A percentile compares a stretch with the other conserved stretches of the same genome.
Conservation (phyloP, 495 filamentous ascomycete species). For the Penicillium odoratum region DNA sequence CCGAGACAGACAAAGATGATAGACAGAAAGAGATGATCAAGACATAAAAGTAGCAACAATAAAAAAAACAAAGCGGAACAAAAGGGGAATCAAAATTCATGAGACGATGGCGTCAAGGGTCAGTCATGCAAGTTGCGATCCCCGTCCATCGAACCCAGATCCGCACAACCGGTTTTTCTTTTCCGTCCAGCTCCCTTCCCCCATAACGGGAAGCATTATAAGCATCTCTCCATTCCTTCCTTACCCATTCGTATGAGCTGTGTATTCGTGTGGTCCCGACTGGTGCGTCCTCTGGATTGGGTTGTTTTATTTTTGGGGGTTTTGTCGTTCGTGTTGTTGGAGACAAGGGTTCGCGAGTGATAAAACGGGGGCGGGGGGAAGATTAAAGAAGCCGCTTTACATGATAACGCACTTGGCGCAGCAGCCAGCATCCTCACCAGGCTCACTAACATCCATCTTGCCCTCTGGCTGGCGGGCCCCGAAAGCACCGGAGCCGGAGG, state of each 20-base stretch:
- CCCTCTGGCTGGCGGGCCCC: slow-evolving; percentile 61
- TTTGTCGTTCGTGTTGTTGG: slow-evolving; percentile 3
- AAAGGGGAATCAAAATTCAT: slow-evolving; percentile 51
- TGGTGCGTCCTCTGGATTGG: slow-evolving; percentile 1
- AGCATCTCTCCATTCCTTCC: not conserved
- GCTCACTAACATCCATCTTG: slow-evolving; percentile 78
- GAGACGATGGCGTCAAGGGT: slow-evolving; percentile 44
- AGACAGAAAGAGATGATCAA: slow-evolving; percentile 19
- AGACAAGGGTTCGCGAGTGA: not conserved
- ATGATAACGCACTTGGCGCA: slow-evolving; percentile 87
- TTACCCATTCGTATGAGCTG: slow-evolving; percentile 1
- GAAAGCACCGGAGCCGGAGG: slow-evolving; percentile 61
- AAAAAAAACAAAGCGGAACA: slow-evolving; percentile 32
- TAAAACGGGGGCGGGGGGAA: not conserved
- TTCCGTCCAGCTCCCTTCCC: slow-evolving; percentile 3
- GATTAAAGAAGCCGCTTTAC: slow-evolving; percentile 51
- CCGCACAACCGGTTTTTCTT: slow-evolving; percentile 6
- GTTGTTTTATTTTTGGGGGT: not conserved
- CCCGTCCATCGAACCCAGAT: slow-evolving; percentile 21
- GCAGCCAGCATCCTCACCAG: slow-evolving; percentile 71
- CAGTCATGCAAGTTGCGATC: slow-evolving; percentile 30
- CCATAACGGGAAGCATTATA: slow-evolving; percentile 4
- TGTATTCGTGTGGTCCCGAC: not conserved
- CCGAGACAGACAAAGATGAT: slow-evolving; percentile 25
- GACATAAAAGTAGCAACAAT: slow-evolving; percentile 17